Evolutionary conservation across 2,329 filamentous ascomycete genomes (phyloP).

Genomic region (Ceratocystis huliohia): DNA sequence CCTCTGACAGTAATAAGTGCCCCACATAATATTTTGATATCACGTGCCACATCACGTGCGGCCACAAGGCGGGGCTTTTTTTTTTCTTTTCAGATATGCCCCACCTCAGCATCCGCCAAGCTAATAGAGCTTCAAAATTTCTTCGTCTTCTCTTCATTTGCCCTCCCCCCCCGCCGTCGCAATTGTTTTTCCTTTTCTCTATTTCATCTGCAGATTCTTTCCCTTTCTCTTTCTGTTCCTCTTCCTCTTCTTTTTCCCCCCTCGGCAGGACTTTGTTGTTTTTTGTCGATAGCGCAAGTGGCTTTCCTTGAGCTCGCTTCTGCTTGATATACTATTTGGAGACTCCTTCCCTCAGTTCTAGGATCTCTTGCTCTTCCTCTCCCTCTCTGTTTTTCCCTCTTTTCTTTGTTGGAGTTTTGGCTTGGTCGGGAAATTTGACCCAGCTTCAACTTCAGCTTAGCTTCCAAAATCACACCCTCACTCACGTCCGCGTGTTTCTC

Average conservation of each 20-base stretch:
- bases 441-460: conserved; percentile 12
- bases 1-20: not conserved
- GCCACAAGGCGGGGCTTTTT: conserved; percentile 6
- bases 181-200: conserved; percentile 5
- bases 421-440: conserved; percentile 12
- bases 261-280: conserved; percentile 21
- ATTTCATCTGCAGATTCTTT: conserved; percentile 16
- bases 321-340: not conserved
- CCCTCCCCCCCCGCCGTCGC: conserved; percentile 16
- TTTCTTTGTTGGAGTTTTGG: conserved; percentile 7
- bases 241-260: conserved; percentile 12
- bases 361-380: conserved; percentile 2
- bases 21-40: not conserved
- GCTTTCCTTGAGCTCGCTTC: not conserved
- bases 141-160: conserved; percentile 24
- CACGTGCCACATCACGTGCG: conserved; percentile 2
- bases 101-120: conserved; percentile 16
- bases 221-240: conserved; percentile 11
- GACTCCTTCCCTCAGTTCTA: not conserved
- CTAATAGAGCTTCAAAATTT: conserved; percentile 28
- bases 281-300: conserved; percentile 19
- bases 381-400: not conserved
- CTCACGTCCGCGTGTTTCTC: conserved; percentile 36
- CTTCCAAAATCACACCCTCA: conserved; percentile 23
- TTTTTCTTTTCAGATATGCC: not conserved